These are phyloP conservation scores for Trichophyton simii DNA, from an alignment of 2,329 filamentous ascomycete genomes.

Conservation along the genomic window DNA sequence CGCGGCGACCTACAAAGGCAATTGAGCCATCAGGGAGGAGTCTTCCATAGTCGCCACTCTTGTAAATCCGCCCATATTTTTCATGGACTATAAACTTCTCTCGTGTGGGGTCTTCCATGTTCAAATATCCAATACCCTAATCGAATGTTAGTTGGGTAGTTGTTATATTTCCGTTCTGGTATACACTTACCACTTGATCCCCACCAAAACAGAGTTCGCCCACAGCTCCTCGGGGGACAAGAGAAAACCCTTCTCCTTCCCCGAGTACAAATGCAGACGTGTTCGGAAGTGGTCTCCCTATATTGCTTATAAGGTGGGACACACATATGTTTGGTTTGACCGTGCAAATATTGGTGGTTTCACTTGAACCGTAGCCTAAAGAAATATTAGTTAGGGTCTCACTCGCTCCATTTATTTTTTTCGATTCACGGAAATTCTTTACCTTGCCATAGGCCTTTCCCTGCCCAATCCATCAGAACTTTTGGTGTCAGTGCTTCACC, in stretches of 20 bases:
- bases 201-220: constrained; percentile 84
- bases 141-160: constrained; percentile 8
- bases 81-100: constrained; percentile 59
- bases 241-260: constrained; percentile 32
- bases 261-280: constrained; percentile 59
- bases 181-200: constrained; percentile 52
- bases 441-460: constrained; percentile 58
- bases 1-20: constrained; percentile 57
- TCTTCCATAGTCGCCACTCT: constrained; percentile 69
- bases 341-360: constrained; percentile 80
- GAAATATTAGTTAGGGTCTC: not conserved
- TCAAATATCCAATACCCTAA: constrained; percentile 55
- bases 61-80: constrained; percentile 59
- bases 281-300: constrained; percentile 63
- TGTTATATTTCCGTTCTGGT: not conserved
- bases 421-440: constrained; percentile 1
- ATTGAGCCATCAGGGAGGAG: constrained; percentile 67
- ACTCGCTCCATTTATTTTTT: not conserved
- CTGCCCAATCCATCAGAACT: constrained; percentile 58
- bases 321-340: constrained; percentile 49
- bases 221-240: constrained; percentile 56
- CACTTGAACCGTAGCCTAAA: constrained; percentile 64
- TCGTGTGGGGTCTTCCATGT: constrained; percentile 48
- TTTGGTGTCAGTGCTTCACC: constrained; percentile 66
- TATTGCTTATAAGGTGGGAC: constrained; percentile 54